phyloP scores from a whole-genome alignment of 192 early-diverging fungal genomes.

The Anaeromyces robustus region DNA sequence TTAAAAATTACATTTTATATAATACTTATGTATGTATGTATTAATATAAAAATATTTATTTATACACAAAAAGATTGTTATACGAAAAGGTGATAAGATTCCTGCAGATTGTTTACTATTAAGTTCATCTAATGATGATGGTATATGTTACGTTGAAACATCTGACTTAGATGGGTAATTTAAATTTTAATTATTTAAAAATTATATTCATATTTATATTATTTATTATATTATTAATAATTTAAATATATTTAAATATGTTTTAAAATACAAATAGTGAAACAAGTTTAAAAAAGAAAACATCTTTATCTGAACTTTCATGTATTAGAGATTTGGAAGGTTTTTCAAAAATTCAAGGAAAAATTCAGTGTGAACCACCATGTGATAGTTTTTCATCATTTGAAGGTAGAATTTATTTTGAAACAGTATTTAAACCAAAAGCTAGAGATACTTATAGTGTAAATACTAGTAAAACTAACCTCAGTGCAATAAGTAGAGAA shows the following conservation, averaged over 20 bases:
- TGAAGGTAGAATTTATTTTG: not conserved
- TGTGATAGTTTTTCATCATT: not conserved
- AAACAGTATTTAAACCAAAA: not conserved
- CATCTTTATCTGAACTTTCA: not conserved
- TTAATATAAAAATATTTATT: too few species aligned
- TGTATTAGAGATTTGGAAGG: not conserved
- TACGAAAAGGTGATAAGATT: conserved; percentile 31
- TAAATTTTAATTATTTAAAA: too few species aligned
- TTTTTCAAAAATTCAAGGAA: not conserved
- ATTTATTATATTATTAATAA: too few species aligned
- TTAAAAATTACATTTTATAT: too few species aligned
- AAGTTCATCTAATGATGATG: conserved; percentile 24
- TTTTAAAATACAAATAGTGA: not conserved
- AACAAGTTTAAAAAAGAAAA: not conserved
- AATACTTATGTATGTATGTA: too few species aligned
- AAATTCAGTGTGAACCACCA: not conserved
- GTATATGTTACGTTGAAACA: conserved; percentile 39
- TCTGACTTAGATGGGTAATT: conserved; percentile 31
- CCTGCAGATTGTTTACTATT: conserved; percentile 30
- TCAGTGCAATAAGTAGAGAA: not conserved
- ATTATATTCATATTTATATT: too few species aligned
- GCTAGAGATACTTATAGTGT: not conserved
- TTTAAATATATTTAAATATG: not conserved
- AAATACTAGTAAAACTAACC: not conserved
- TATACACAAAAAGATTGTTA: not conserved